A percentile compares a stretch with the other conserved stretches of the same genome.
Evolutionary conservation across 2,329 filamentous ascomycete species (phyloP).

Genomic region (Sporothrix humicola): DNA sequence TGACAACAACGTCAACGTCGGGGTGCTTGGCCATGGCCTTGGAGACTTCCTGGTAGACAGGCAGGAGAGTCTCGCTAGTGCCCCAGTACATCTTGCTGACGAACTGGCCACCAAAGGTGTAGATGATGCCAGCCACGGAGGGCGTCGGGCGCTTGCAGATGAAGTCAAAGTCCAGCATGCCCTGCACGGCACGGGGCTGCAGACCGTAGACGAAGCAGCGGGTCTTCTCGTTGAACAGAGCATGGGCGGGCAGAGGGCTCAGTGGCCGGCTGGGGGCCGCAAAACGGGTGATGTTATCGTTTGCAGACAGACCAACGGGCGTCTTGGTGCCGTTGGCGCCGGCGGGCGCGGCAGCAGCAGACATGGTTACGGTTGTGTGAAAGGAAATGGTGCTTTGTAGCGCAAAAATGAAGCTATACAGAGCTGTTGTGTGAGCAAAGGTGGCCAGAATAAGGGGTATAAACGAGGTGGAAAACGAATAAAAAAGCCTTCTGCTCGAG

Average conservation of each 20-base stretch:
- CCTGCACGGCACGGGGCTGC: slow-evolving; percentile 89
- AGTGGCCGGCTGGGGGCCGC: slow-evolving; percentile 87
- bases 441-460: background rate
- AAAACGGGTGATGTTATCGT: slow-evolving; percentile 99
- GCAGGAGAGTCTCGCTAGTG: slow-evolving; percentile 97
- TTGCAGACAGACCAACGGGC: slow-evolving; percentile 70
- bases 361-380: slow-evolving; percentile 51
- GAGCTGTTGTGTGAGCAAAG: slow-evolving; percentile 22
- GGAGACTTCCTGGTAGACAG: slow-evolving; percentile 92
- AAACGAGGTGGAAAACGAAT: background rate
- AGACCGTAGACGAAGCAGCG: slow-evolving; percentile 99
- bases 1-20: slow-evolving; percentile 97
- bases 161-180: slow-evolving; percentile 99
- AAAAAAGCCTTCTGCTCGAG: background rate
- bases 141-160: slow-evolving; percentile 99
- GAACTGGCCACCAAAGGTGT: slow-evolving; percentile 99
- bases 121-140: slow-evolving; percentile 98
- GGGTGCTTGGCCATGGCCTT: slow-evolving; percentile 97
- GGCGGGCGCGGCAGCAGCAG: slow-evolving; percentile 56
- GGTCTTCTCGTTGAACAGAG: slow-evolving; percentile 99
- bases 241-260: slow-evolving; percentile 85
- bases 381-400: background rate
- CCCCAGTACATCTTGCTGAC: slow-evolving; percentile 99
- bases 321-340: slow-evolving; percentile 55
- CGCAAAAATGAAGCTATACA: slow-evolving; percentile 8